Conservation (phyloP, 495 filamentous ascomycete species). For the Hypomontagnella submonticulosa region DNA sequence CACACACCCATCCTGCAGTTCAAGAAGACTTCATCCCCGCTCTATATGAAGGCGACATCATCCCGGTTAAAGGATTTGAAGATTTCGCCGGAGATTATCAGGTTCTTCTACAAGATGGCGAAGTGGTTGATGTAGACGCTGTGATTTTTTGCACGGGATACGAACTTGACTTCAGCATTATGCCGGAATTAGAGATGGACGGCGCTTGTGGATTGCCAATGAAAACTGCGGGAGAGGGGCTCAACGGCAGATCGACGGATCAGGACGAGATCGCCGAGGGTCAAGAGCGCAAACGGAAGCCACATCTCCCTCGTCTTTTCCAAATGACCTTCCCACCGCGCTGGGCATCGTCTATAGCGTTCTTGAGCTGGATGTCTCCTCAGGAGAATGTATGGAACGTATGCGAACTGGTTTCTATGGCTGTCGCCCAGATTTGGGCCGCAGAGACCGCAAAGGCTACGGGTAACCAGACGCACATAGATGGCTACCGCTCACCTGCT, state of each 20-base stretch:
- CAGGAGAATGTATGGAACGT: slow-evolving; percentile 32
- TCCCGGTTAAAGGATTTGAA: slow-evolving; percentile 32
- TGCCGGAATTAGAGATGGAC: slow-evolving; percentile 39
- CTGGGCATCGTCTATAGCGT: slow-evolving; percentile 35
- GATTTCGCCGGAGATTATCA: slow-evolving; percentile 28
- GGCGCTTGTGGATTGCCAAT: slow-evolving; percentile 26
- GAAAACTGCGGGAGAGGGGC: slow-evolving; percentile 9
- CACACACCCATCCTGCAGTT: slow-evolving; percentile 26
- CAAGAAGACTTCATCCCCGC: slow-evolving; percentile 40
- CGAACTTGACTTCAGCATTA: slow-evolving; percentile 37
- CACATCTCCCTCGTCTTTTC: slow-evolving; percentile 35
- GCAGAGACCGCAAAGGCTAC: slow-evolving; percentile 13
- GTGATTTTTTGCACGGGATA: slow-evolving; percentile 49
- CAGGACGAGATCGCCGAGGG: neutral
- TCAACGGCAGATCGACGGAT: neutral
- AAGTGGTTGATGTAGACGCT: slow-evolving; percentile 36
- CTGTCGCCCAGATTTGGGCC: slow-evolving; percentile 45
- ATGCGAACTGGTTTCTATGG: slow-evolving; percentile 45
- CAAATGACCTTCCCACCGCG: slow-evolving; percentile 43
- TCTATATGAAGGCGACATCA: slow-evolving; percentile 30
- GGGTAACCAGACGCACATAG: neutral
- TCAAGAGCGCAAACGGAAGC: neutral
- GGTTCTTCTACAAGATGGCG: slow-evolving; percentile 36
- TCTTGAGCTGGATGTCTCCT: slow-evolving; percentile 36
- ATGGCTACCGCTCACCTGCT: slow-evolving; percentile 19